Base-by-base conservation (phyloP, 192 early-diverging fungal species). In the Diversispora epigaea region DNA sequence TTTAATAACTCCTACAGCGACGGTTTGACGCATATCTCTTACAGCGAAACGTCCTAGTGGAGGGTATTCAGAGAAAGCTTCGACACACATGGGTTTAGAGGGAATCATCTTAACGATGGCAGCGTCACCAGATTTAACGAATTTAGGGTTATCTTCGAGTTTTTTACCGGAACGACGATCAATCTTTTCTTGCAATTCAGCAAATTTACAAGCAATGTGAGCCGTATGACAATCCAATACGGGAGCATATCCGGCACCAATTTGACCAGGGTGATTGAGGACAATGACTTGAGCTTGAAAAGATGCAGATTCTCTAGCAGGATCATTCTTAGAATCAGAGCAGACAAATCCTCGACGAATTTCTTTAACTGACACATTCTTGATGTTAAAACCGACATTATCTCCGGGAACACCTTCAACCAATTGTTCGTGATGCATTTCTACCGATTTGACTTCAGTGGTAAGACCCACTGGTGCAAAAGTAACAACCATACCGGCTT, bases 351-450 rank as follows among this genome's bases (percentile, higher is more conserved):
- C 96, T 90, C 94, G 93, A 80, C 94, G 95, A 87, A 96, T 96
- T 83, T 96, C 93, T 92, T 95, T 96, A 86, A 94, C 93, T 73
- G 94, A 94, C 60, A 96, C 93, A 92, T 94, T 95, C 94, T 95
- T 98, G 88, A 96, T 90, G 93, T 96, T 96, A 92, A 98, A 95
- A 82, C 95, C 96, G 81, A 98, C 94, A 91, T 96, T 95, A 91
- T 98, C 96, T 77, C 96, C 96, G 76, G 96, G 93, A 68, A 86
- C 83, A 87, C 92, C 94, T 87, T 96, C 89, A 73, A 80, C 79
- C 78, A 96, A 88, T 78, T 89, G 83, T 85, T 98, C 92, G 91
- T 96, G 95, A 88, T 98, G 96, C 95, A 96, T 98, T 86, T 96
- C 94, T 76, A 98, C 94, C 82, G 95, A 96, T 88, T 94, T 94